Percentiles rank a stretch among this genome's conserved stretches.
Conservation (phyloP, 768 basidiomycete genomes). For the Brasilioporus rufonigricans region DNA sequence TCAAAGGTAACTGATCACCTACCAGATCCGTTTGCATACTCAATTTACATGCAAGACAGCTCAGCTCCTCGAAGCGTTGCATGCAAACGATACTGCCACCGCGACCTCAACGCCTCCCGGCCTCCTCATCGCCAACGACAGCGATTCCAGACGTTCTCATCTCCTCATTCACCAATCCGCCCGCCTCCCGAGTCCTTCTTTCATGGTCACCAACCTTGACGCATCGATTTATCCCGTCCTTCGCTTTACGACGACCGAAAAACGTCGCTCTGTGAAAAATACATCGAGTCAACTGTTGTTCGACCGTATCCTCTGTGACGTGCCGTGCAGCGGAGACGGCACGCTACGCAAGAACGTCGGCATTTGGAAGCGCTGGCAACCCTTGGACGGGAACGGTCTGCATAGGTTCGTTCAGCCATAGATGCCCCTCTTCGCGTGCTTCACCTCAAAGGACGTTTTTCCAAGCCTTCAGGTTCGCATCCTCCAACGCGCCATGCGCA, state of each 20-base stretch:
- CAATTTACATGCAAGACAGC: slow-evolving; percentile 59
- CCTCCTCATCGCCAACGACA: slow-evolving; percentile 92
- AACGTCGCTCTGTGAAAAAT: slow-evolving; percentile 35
- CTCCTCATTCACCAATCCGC: slow-evolving; percentile 98
- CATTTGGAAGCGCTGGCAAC: slow-evolving; percentile 93
- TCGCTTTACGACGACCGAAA: slow-evolving; percentile 28
- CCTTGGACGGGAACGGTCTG: slow-evolving; percentile 85
- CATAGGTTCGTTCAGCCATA: slow-evolving; percentile 59
- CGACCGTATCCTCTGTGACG: slow-evolving; percentile 93
- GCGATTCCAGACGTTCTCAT: slow-evolving; percentile 90
- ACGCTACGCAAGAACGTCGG: slow-evolving; percentile 92
- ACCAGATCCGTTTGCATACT: neutral
- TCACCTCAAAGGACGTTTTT: slow-evolving; percentile 6
- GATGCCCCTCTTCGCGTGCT: neutral
- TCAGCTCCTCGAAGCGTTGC: slow-evolving; percentile 93
- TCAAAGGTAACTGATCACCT: slow-evolving; percentile 63
- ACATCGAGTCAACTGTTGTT: slow-evolving; percentile 63
- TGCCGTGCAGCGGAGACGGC: slow-evolving; percentile 97
- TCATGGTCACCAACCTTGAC: slow-evolving; percentile 96
- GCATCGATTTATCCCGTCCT: slow-evolving; percentile 82
- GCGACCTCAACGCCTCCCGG: slow-evolving; percentile 74
- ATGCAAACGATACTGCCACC: slow-evolving; percentile 52
- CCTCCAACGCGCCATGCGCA: slow-evolving; percentile 86
- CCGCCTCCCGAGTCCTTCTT: slow-evolving; percentile 83
- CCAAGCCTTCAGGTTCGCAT: slow-evolving; percentile 88